Conservation (phyloP, 192 early-diverging fungal genomes). For the Gaertneriomyces sp. region DNA sequence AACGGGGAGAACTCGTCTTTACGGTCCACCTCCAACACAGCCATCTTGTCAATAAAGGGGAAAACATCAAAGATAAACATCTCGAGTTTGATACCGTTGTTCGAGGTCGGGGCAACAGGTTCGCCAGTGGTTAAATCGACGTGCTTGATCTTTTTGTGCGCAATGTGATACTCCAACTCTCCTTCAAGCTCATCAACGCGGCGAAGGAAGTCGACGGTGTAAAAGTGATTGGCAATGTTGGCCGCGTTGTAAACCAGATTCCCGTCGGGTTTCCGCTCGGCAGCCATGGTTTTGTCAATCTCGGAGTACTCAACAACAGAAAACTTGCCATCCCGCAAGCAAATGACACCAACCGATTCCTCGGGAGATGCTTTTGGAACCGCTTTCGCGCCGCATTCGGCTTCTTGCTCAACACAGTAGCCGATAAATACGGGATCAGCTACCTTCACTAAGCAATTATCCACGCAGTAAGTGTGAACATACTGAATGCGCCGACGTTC, state of each 20-base stretch:
- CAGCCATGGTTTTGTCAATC: slow-evolving; percentile 74
- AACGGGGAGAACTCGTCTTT: slow-evolving; percentile 96
- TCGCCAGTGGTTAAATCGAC: slow-evolving; percentile 75
- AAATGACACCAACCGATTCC: slow-evolving; percentile 95
- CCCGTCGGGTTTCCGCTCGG: slow-evolving; percentile 56
- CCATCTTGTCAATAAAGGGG: slow-evolving; percentile 81
- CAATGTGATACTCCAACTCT: slow-evolving; percentile 92
- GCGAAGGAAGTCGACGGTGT: slow-evolving; percentile 85
- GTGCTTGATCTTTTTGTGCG: slow-evolving; percentile 96
- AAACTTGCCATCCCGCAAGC: slow-evolving; percentile 74
- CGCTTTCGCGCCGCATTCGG: slow-evolving; percentile 93
- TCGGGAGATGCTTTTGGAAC: slow-evolving; percentile 83
- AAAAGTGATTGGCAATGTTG: slow-evolving; percentile 99
- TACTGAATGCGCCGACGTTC: slow-evolving; percentile 78
- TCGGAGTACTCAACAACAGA: slow-evolving; percentile 97
- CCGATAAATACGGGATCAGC: slow-evolving; percentile 96
- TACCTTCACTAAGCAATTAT: slow-evolving; percentile 95
- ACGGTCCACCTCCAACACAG: slow-evolving; percentile 88
- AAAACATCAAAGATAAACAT: slow-evolving; percentile 99
- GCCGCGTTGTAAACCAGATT: slow-evolving; percentile 83
- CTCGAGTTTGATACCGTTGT: slow-evolving; percentile 98
- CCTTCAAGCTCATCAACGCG: slow-evolving; percentile 78
- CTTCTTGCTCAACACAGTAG: slow-evolving; percentile 81
- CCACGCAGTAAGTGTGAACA: slow-evolving; percentile 94
- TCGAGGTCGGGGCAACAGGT: slow-evolving; percentile 63